Conservation (phyloP, 257 asterid genomes). For the Marsdenia floribunda region DNA sequence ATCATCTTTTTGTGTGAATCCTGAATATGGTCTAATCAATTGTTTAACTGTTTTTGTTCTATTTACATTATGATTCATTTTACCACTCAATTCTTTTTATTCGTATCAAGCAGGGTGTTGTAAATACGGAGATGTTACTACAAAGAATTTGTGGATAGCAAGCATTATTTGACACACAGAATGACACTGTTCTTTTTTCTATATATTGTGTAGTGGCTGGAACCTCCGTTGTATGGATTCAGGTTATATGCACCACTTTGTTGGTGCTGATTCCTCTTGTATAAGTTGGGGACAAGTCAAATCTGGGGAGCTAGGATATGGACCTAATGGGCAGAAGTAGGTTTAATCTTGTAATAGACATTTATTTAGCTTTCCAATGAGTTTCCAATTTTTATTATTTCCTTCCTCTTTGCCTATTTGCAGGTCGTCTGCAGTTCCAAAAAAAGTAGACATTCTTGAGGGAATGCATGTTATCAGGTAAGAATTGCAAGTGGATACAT, state of each 20-base stretch:
- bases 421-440: constrained; percentile 92
- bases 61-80: background rate
- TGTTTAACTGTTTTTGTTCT: background rate
- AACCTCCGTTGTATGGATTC: constrained; percentile 93
- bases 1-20: background rate
- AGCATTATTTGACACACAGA: constrained; percentile 1
- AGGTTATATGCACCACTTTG: constrained; percentile 85
- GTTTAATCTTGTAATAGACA: background rate
- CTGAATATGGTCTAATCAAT: background rate
- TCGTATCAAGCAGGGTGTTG: background rate
- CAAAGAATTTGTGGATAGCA: background rate
- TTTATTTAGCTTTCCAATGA: background rate
- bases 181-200: constrained; percentile 9
- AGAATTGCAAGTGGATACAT: constrained; percentile 11
- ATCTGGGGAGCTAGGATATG: constrained; percentile 96
- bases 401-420: constrained; percentile 12
- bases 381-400: background rate
- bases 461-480: constrained; percentile 93
- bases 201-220: constrained; percentile 68
- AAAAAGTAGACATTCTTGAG: constrained; percentile 79
- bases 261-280: constrained; percentile 98
- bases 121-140: background rate
- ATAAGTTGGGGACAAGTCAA: constrained; percentile 98
- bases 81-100: background rate
- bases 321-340: constrained; percentile 87